Conservation (phyloP, 2,329 filamentous ascomycete species). For the Akanthomyces muscarius region DNA sequence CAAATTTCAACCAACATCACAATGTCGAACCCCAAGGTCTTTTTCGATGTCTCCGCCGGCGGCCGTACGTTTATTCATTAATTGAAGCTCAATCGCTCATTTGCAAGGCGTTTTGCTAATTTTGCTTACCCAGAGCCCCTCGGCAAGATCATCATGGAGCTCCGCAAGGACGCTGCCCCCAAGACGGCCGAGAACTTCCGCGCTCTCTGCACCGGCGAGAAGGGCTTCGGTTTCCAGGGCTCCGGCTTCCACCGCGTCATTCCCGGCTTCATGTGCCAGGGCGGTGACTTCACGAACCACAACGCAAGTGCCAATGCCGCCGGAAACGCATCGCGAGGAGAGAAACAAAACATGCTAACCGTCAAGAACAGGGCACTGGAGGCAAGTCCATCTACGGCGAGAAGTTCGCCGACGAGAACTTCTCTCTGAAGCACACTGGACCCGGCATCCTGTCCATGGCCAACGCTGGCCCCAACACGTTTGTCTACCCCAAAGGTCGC, state of each 20-base stretch:
- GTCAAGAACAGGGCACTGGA: conserved; percentile 20
- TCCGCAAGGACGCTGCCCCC: conserved; percentile 14
- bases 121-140: conserved; percentile 14
- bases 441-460: conserved; percentile 23
- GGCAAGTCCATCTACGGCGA: conserved; percentile 24
- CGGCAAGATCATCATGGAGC: conserved; percentile 17
- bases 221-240: conserved; percentile 17
- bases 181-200: conserved; percentile 20
- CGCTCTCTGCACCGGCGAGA: conserved; percentile 19
- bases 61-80: conserved; percentile 17
- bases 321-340: background rate
- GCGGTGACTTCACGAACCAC: conserved; percentile 18
- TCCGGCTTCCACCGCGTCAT: conserved; percentile 18
- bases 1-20: background rate
- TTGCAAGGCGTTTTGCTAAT: background rate
- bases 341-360: background rate
- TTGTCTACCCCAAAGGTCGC: conserved; percentile 2
- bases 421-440: conserved; percentile 21
- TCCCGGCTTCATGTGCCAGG: conserved; percentile 19
- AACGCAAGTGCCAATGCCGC: conserved; percentile 9
- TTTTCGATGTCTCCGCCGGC: conserved; percentile 19
- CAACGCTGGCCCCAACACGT: conserved; percentile 24
- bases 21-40: conserved; percentile 20
- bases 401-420: conserved; percentile 23
- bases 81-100: background rate